A percentile compares a stretch with the other conserved stretches of the same genome.
Conservation (phyloP, 75 land plant species). For the Pinus albicaulis region DNA sequence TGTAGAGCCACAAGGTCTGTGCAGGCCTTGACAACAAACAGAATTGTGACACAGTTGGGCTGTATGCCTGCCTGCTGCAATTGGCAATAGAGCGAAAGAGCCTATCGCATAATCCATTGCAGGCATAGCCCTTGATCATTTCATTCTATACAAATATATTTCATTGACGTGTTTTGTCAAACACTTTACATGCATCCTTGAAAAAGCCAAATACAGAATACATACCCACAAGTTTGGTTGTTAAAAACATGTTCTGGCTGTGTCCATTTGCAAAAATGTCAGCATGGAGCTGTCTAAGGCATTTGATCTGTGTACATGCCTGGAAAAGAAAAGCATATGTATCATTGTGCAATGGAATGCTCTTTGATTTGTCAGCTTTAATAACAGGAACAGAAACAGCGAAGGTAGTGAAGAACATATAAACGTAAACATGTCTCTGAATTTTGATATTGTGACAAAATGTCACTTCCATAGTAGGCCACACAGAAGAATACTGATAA, state of each 20-base stretch:
- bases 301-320: neutral
- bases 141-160: slow-evolving; percentile 30
- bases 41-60: slow-evolving; percentile 25
- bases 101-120: slow-evolving; percentile 17
- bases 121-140: slow-evolving; percentile 37
- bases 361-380: no score
- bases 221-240: neutral
- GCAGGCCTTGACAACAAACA: slow-evolving; percentile 30
- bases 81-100: slow-evolving; percentile 20
- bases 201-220: neutral
- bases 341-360: no score
- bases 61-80: slow-evolving; percentile 14
- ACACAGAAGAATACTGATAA: no score
- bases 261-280: neutral
- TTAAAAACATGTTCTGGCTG: no score
- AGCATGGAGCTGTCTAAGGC: neutral
- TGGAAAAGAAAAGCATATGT: neutral
- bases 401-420: no score
- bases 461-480: no score
- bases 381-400: no score
- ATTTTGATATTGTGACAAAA: no score
- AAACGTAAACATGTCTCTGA: no score
- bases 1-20: neutral
- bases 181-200: neutral
- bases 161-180: neutral